These are phyloP conservation scores for Phytopythium sindhum DNA, from an alignment of 352 stramenopile species.

Conservation along the genomic window DNA sequence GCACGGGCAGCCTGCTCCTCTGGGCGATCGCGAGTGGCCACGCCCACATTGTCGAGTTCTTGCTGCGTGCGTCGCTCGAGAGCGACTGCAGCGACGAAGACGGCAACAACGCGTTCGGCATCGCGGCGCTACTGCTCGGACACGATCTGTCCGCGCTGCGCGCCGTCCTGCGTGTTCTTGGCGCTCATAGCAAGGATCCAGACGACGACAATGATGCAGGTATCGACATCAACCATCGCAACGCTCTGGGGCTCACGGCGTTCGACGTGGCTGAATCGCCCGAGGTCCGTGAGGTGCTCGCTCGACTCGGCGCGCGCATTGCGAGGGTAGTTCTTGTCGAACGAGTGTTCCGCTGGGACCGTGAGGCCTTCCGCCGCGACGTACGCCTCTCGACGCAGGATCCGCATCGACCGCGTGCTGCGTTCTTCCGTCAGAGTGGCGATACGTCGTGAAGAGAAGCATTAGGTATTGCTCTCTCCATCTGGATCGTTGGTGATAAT, in stretches of 20 bases:
- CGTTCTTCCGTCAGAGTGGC: background rate
- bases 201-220: constrained; percentile 11
- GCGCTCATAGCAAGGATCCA: constrained; percentile 5
- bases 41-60: constrained; percentile 35
- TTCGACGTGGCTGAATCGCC: constrained; percentile 49
- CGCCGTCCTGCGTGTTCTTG: constrained; percentile 23
- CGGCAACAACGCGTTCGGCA: constrained; percentile 59
- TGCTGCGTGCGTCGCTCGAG: constrained; percentile 42
- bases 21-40: constrained; percentile 57
- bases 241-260: constrained; percentile 58
- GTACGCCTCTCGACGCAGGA: constrained; percentile 29
- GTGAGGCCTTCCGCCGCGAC: constrained; percentile 42
- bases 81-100: constrained; percentile 68
- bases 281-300: constrained; percentile 40
- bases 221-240: constrained; percentile 72
- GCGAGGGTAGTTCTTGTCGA: constrained; percentile 44
- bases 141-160: constrained; percentile 16
- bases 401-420: background rate
- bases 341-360: constrained; percentile 48
- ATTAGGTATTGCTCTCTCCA: no score
- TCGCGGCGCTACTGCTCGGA: constrained; percentile 44
- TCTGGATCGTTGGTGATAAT: background rate
- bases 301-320: constrained; percentile 33
- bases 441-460: background rate
- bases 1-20: constrained; percentile 52